These are phyloP conservation scores for Neltuma alba DNA, from an alignment of 306 rosid species.

Conservation along the genomic window DNA sequence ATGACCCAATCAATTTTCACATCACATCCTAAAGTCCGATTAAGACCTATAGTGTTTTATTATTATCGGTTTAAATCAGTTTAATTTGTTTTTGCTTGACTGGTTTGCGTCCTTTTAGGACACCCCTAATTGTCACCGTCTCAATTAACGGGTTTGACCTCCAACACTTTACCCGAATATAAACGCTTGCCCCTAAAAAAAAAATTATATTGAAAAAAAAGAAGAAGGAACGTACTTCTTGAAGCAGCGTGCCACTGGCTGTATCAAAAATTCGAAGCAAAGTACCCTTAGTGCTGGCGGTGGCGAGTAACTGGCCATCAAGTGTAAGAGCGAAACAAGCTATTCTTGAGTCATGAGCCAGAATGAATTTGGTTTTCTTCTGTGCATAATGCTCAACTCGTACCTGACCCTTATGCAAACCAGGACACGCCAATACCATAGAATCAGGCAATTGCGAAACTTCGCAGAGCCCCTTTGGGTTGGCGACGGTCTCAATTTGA, in stretches of 20 bases:
- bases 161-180: not conserved
- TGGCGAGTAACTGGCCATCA: conserved; percentile 82
- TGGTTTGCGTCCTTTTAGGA: not conserved
- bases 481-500: conserved; percentile 76
- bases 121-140: not conserved
- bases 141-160: not conserved
- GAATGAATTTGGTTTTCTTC: conserved; percentile 67
- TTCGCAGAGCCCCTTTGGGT: conserved; percentile 86
- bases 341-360: conserved; percentile 79
- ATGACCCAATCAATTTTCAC: not conserved
- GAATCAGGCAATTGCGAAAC: conserved; percentile 68
- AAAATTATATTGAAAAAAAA: not conserved
- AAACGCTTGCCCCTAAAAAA: not conserved
- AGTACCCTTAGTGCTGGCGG: conserved; percentile 85
- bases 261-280: conserved; percentile 74
- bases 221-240: conserved; percentile 74
- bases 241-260: conserved; percentile 66
- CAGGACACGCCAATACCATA: conserved; percentile 76
- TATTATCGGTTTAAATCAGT: not conserved
- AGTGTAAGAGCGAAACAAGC: conserved; percentile 83
- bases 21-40: not conserved
- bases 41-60: not conserved
- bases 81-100: not conserved
- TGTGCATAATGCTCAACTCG: conserved; percentile 74
- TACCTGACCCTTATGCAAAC: conserved; percentile 77